Base-by-base conservation (phyloP, 169 alveolate genomes). In the Cystoisospora suis region DNA sequence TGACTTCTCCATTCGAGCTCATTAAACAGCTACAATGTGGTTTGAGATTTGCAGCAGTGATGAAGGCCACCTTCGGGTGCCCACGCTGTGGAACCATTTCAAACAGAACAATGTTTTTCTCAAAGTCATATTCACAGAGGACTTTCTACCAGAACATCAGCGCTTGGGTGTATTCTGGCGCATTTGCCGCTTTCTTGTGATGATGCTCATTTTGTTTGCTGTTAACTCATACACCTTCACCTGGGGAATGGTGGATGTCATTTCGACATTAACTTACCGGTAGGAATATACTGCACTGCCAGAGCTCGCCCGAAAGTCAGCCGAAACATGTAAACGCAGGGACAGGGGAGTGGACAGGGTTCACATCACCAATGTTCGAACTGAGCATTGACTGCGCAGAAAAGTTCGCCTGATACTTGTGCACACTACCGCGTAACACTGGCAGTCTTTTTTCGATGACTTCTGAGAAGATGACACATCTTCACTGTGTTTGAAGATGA, bases 21-120 rank as follows among this genome's bases (percentile, higher is more conserved):
- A 12, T 53, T 53, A 12, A 12, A 23, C 65, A 53, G 65, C 29
- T 9, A 29, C 5, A 29, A 72, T 72, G 83, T 72, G 83, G 83
- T 72, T 72, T 38, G 83, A 72, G 56, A 36, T 72, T 56, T 72
- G 83, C 45, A 36, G 83, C 38, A 72, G 83, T 34, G 75, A 53
- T 17, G 88, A 80, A 47, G 94, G 95, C 23, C 92, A 89, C 69
- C 61, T 87, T 40, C 81, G 96, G 34, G 92, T 88, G 69, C 92
- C 95, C 20, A 47, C 87, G 7, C 90, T 94, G 42, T 61, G 91
- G 81, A 88, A 94, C 47, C 95, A 94, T 75, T 36, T 91, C 77
- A 90, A 85, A 46, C 91, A 94, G 86, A 94, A 94, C 93, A 94
- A 93, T 69, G 95, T 91, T 58, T 87, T 94, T 70, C 59, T 70